Percentiles rank a stretch among this genome's conserved stretches.
These are phyloP conservation scores for Calocybe gangraenosa DNA, from an alignment of 768 basidiomycete genomes.

Conservation along the genomic window DNA sequence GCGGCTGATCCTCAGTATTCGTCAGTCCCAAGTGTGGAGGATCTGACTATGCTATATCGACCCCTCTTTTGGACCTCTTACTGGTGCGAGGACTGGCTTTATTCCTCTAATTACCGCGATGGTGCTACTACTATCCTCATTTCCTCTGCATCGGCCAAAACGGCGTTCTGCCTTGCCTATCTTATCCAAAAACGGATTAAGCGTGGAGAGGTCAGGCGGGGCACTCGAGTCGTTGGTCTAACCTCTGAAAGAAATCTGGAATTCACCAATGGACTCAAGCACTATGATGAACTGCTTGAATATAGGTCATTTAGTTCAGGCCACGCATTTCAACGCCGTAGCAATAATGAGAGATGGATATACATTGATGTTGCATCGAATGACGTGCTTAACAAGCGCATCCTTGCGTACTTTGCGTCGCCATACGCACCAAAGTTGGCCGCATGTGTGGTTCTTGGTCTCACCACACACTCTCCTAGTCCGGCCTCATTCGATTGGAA, in stretches of 20 bases:
- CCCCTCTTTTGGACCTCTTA: conserved; percentile 75
- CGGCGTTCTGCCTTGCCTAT: conserved; percentile 67
- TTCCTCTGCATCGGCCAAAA: conserved; percentile 71
- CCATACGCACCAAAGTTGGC: conserved; percentile 31
- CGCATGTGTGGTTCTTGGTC: conserved; percentile 44
- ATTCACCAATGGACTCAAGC: conserved; percentile 50
- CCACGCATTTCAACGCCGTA: conserved; percentile 20
- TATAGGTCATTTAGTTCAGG: conserved; percentile 43
- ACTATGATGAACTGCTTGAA: conserved; percentile 55
- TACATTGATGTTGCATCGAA: conserved; percentile 67
- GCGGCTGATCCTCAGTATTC: conserved; percentile 50
- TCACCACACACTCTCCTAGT: conserved; percentile 51
- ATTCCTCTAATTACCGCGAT: conserved; percentile 44
- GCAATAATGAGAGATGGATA: conserved; percentile 36
- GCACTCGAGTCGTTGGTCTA: conserved; percentile 47
- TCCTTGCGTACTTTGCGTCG: conserved; percentile 39
- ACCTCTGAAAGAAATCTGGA: conserved; percentile 52
- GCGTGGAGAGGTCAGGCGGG: conserved; percentile 21
- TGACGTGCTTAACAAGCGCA: conserved; percentile 38
- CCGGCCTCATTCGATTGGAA: conserved; percentile 32
- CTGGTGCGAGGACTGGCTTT: conserved; percentile 73
- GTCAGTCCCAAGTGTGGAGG: conserved; percentile 44
- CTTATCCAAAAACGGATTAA: conserved; percentile 43
- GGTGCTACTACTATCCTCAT: conserved; percentile 48
- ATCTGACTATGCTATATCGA: conserved; percentile 67